Base-by-base conservation (phyloP, 345 rosid species). In the Sisymbrium altissimum region DNA sequence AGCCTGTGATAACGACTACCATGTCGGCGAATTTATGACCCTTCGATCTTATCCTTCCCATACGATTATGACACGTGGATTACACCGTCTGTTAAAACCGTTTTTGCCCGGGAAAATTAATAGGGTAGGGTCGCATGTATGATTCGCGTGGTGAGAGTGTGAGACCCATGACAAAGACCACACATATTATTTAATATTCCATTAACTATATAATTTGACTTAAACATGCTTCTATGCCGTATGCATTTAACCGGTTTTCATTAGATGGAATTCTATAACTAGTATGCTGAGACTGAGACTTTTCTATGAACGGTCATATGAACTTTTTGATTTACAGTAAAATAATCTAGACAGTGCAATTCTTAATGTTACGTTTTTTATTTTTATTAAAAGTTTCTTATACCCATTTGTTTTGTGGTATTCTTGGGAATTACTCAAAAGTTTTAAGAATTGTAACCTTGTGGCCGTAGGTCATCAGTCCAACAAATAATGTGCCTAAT, bases 11-110 rank as follows among this genome's bases (percentile, higher is more conserved):
- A 1, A 6, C 14, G 61, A 74, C 68, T 40, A 7, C 53, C 21
- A 19, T 67, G 73, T 74, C 78, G 73, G 78, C 36, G 21, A 18
- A 0, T 4, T 66, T 14, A 1, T 38, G 3, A 30, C 68, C 62
- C 30, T 74, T 23, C 0, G 78, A 74, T 74, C 4, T 30, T 6
- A 0, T 0, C 1, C 1, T 7, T 8, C 6, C 2, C 2, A 18
- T 38, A 3, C 1, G 68, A 58, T 74, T n/a, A 0, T 18, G 43
- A 66, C 78, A 66, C 72, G 78, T 58, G 66, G 2, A 8, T 11
- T 0, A 58, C 8, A 6, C 10, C n/a, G 36, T 29, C 62, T 5
- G 68, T 67, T 74, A 39, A 40, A 9, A 49, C 23, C 15, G 46
- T 62, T 56, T 67, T 27, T n/a, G 23, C 68, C 62, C 54, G 78